Evolutionary conservation across 257 asterid genomes (phyloP).

Genomic region (Echites panduratus): DNA sequence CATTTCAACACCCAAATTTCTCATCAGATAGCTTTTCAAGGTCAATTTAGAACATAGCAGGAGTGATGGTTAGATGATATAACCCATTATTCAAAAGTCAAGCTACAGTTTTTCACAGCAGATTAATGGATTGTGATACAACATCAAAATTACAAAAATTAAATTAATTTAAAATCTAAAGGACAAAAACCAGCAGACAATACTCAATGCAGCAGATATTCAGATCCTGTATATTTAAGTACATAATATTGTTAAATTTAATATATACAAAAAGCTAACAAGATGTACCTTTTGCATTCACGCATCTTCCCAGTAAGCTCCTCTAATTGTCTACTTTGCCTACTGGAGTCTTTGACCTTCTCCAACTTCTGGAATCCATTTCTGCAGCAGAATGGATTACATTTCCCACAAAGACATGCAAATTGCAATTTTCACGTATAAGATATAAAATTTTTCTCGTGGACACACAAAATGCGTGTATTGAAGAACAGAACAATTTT

Average conservation of each 20-base stretch:
- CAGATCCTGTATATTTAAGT: background rate
- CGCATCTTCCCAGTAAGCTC: constrained; percentile 97
- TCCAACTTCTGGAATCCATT: constrained; percentile 98
- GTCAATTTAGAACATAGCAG: background rate
- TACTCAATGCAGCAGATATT: background rate
- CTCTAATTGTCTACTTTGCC: constrained; percentile 94
- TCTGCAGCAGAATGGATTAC: constrained; percentile 30
- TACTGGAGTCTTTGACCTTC: constrained; percentile 80
- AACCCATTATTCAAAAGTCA: background rate
- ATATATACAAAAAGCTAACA: background rate
- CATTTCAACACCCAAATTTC: background rate
- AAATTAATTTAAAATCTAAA: background rate
- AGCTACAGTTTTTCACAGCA: background rate
- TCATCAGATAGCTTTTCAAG: background rate
- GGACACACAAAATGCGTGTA: background rate
- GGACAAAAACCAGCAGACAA: background rate
- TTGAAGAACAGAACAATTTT: background rate
- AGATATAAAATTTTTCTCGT: background rate
- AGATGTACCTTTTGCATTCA: constrained; percentile 81
- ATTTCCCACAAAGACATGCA: background rate
- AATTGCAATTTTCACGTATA: background rate
- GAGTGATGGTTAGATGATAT: background rate
- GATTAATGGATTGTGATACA: background rate
- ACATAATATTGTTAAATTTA: background rate
- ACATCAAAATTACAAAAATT: background rate